Base-by-base conservation (phyloP, 305 asterid genomes). In the Rubia peregrina region DNA sequence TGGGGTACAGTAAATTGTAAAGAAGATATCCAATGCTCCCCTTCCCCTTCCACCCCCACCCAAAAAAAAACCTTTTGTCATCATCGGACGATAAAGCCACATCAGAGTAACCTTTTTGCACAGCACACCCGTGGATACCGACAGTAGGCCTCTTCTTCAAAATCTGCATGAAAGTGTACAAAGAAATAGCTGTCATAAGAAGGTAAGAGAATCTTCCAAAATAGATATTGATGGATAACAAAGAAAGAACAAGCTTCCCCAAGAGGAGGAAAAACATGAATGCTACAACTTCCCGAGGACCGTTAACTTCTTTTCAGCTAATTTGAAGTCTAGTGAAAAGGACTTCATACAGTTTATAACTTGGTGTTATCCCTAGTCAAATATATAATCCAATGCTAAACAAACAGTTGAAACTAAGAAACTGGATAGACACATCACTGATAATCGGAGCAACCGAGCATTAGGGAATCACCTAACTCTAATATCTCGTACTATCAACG, bases 21-120 rank as follows among this genome's bases (percentile, higher is more conserved):
- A n/a, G 11, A 0, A 4, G 21, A 21, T 42, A 42, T 6, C 4
- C 10, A 30, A 30, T 30, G 33, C 33, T 3, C 33, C 33, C 22
- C 6, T 16, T 16, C 60, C 22, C 22, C 48, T 6, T 5, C 48
- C 48, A 11, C 48, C 48, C 48, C 48, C 48, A 7, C 8, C 12
- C 60, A 9, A 57, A 22, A 5, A 74, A 79, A 57, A 69, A 93
- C 97, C 97, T 93, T 43, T 91, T 88, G 61, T 74, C 76, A 76
- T 93, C 90, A 78, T 80, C 83, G 71, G 89, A 82, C 69, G 89
- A 85, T 85, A 93, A 93, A 9, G 93, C 87, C 68, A 93, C 82
- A 78, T 93, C 98, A 70, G 95, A 76, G 69, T 89, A 83, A 75
- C 97, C 97, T 75, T 83, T 88, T 69, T 71, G 87, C 72, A 71